These are phyloP conservation scores for Colletotrichum viniferum DNA, from an alignment of 2,329 filamentous ascomycete genomes.

Conservation along the genomic window DNA sequence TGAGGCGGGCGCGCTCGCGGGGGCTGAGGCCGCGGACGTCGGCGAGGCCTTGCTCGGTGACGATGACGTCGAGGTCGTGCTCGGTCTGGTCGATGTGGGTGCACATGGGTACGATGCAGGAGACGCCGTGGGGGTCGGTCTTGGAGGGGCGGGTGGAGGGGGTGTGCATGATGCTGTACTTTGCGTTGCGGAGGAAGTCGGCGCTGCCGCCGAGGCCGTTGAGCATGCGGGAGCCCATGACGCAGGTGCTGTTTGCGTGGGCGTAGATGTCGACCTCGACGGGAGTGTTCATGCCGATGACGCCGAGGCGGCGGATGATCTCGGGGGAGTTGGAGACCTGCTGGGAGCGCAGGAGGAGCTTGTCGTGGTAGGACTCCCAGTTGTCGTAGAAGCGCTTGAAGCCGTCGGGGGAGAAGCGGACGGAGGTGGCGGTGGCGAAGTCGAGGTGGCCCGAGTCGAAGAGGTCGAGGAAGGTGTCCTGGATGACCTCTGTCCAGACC, in stretches of 20 bases:
- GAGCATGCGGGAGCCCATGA: conserved; percentile 87
- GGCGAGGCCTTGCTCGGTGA: conserved; percentile 77
- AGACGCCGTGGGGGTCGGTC: conserved; percentile 80
- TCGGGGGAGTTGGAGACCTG: conserved; percentile 88
- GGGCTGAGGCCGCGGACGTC: conserved; percentile 84
- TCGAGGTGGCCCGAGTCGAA: conserved; percentile 88
- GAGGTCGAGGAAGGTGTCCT: conserved; percentile 91
- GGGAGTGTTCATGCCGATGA: conserved; percentile 95
- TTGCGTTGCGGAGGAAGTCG: conserved; percentile 78
- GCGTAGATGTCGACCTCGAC: conserved; percentile 96
- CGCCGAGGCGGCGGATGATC: conserved; percentile 84
- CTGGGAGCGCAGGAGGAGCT: conserved; percentile 86
- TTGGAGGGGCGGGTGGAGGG: conserved; percentile 81
- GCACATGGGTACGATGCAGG: conserved; percentile 92
- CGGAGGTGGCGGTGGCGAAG: conserved; percentile 88
- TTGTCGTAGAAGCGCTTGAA: conserved; percentile 90
- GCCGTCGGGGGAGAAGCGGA: conserved; percentile 88
- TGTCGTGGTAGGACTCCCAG: conserved; percentile 80
- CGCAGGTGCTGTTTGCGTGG: conserved; percentile 88
- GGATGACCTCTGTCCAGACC: conserved; percentile 92
- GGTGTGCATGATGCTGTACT: conserved; percentile 94
- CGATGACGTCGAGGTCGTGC: conserved; percentile 88
- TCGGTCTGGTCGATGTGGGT: conserved; percentile 93
- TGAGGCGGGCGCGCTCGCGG: conserved; percentile 79
- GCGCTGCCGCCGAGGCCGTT: conserved; percentile 84